phyloP scores from a whole-genome alignment of 1,284 basidiomycete species.

The Malassezia nana region DNA sequence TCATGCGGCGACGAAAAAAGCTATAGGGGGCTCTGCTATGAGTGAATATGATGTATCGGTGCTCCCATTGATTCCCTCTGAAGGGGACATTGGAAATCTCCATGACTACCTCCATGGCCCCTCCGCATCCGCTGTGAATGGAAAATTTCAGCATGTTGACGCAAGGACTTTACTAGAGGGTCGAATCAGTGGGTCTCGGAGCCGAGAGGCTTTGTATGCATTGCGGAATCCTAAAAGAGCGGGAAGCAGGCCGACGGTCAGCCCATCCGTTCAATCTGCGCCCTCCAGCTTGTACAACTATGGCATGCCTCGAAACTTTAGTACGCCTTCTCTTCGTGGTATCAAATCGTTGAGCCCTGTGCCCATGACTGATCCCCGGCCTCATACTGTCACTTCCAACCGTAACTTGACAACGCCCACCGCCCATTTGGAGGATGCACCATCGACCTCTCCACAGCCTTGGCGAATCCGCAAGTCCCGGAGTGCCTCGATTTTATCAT shows the following conservation, averaged over 20 bases:
- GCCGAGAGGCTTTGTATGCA: neutral
- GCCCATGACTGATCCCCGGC: neutral
- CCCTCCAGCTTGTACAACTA: neutral
- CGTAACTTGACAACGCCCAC: neutral
- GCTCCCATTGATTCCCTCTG: constrained; percentile 11
- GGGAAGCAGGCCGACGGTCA: neutral
- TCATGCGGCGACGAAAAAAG: neutral
- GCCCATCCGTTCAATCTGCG: neutral
- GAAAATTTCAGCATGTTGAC: neutral
- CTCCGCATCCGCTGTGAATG: neutral
- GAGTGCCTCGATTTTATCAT: neutral
- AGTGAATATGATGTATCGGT: constrained; percentile 8
- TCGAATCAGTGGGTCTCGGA: neutral
- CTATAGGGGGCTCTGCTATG: neutral
- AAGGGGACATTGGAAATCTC: constrained; percentile 1
- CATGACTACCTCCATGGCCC: constrained; percentile 9
- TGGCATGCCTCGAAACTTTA: neutral
- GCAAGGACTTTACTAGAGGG: neutral
- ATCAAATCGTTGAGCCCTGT: neutral
- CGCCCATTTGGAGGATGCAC: neutral
- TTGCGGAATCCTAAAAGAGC: neutral
- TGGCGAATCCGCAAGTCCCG: neutral
- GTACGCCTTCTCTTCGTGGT: constrained; percentile 1
- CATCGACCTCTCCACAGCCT: neutral
- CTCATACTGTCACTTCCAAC: neutral